Base-by-base conservation (phyloP, 176 grass and related monocot genomes). In the Zea luxurians region DNA sequence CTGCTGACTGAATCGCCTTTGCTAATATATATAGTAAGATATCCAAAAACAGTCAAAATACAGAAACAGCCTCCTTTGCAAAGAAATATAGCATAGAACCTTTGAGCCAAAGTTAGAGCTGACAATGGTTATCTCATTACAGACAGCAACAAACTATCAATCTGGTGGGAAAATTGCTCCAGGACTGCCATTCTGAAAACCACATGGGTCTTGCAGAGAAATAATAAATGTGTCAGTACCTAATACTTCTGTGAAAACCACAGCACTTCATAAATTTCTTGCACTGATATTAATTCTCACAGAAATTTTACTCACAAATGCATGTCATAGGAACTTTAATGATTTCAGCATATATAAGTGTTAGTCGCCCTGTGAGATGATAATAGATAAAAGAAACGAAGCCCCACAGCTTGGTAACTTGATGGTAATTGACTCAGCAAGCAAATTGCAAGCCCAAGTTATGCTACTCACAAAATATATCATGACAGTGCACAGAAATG, bases 301-400 rank as follows among this genome's bases (percentile, higher is more conserved):
- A 80, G 63, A 34, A 62, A 80, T 70, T 55, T 44, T 53, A 74
- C 64, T 80, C 71, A 58, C 63, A 48, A 52, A 80, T 60, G 47
- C 40, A 58, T 60, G 15, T 20, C 67, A 48, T 17, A 76, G 68
- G 12, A 36, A 48, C 8, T 65, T 48, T 8, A 68, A 54, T 66
- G 42, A 16, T 63, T 41, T 80, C 7, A 16, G 64, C 58, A 81
- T 48, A 76, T 6, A 7, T 41, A 68, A 55, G 17, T 48, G 27
- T 82, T 17, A 46, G 59, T 38, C 44, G 50, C 54, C 49, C 7
- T 7, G 38, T 70, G 64, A 59, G 71, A n/a, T 10, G n/a, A 80
- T 48, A 52, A 75, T 47, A 43, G 46, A 74, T 8, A 64, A 21
- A 58, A 58, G 6, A 75, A 84, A 64, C 64, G 27, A 83, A 76